phyloP scores from a whole-genome alignment of 306 rosid genomes.

The Boehmeria nivea region DNA sequence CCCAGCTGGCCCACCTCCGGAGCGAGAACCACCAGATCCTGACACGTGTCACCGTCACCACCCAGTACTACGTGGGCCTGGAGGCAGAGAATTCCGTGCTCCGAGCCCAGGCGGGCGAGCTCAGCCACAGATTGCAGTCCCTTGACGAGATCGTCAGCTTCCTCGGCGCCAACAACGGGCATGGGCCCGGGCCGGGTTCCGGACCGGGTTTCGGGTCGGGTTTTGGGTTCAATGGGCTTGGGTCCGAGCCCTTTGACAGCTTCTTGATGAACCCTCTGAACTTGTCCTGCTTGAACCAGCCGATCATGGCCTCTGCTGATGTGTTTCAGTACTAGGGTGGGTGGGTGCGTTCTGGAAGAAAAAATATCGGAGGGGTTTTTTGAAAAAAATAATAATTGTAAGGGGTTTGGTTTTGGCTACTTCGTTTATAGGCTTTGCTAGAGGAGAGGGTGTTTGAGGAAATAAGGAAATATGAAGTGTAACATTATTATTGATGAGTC shows the following conservation, averaged over 20 bases:
- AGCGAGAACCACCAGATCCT: constrained; percentile 72
- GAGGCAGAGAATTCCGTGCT: constrained; percentile 80
- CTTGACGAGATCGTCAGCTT: constrained; percentile 47
- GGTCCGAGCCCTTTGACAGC: constrained; percentile 30
- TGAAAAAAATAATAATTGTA: background rate
- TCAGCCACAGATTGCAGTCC: constrained; percentile 57
- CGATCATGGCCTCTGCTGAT: constrained; percentile 58
- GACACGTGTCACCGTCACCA: constrained; percentile 47
- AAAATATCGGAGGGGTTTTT: background rate
- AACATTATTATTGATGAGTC: background rate
- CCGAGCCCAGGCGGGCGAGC: constrained; percentile 65
- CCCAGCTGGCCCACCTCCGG: constrained; percentile 47
- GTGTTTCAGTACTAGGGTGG: constrained; percentile 34
- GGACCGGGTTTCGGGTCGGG: background rate
- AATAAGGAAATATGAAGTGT: constrained; percentile 32
- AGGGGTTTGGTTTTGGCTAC: constrained; percentile 7
- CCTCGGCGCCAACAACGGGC: constrained; percentile 34
- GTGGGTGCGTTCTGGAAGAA: background rate
- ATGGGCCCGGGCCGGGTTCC: background rate
- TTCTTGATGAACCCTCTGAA: constrained; percentile 45
- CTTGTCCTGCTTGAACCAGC: constrained; percentile 51
- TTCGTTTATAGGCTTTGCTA: constrained; percentile 6
- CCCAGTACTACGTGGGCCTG: constrained; percentile 47
- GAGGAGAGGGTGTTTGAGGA: constrained; percentile 22
- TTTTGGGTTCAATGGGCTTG: background rate